These are phyloP conservation scores for Linum tenue DNA, from an alignment of 345 rosid genomes.

Conservation along the genomic window DNA sequence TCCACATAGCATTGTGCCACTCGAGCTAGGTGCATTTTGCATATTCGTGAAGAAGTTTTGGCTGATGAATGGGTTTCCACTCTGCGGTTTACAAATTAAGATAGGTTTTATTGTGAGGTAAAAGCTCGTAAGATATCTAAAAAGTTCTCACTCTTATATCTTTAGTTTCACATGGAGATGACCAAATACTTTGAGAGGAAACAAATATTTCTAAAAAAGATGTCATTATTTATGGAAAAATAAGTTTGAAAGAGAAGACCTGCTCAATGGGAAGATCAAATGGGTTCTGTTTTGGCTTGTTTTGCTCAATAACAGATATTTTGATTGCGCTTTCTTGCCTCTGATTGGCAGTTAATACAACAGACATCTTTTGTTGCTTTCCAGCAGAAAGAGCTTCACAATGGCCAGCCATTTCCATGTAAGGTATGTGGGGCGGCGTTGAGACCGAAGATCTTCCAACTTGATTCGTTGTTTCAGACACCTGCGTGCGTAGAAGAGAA, in stretches of 20 bases:
- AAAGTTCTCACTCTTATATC: neutral
- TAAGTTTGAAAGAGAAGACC: neutral
- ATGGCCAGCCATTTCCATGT: conserved; percentile 59
- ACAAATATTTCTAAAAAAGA: no score
- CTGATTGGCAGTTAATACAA: conserved; percentile 34
- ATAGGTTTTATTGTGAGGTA: neutral
- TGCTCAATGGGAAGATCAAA: conserved; percentile 11
- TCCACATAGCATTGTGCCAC: conserved; percentile 24
- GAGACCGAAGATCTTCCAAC: conserved; percentile 51
- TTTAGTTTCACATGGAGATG: no score
- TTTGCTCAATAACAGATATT: conserved; percentile 5
- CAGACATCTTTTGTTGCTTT: conserved; percentile 58
- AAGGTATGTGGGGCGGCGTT: conserved; percentile 46
- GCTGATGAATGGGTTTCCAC: conserved; percentile 40
- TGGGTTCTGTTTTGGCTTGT: conserved; percentile 19
- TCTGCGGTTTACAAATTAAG: conserved; percentile 19
- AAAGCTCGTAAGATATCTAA: neutral
- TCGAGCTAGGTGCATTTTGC: conserved; percentile 14
- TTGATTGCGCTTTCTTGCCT: conserved; percentile 24
- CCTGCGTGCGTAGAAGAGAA: conserved; percentile 21
- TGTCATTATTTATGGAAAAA: neutral
- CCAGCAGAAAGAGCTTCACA: conserved; percentile 61
- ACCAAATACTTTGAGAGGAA: no score
- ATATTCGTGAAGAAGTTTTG: conserved; percentile 15
- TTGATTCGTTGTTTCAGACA: conserved; percentile 45